Conservation (phyloP, 1,284 basidiomycete species). For the Ceratobasidium sp. region DNA sequence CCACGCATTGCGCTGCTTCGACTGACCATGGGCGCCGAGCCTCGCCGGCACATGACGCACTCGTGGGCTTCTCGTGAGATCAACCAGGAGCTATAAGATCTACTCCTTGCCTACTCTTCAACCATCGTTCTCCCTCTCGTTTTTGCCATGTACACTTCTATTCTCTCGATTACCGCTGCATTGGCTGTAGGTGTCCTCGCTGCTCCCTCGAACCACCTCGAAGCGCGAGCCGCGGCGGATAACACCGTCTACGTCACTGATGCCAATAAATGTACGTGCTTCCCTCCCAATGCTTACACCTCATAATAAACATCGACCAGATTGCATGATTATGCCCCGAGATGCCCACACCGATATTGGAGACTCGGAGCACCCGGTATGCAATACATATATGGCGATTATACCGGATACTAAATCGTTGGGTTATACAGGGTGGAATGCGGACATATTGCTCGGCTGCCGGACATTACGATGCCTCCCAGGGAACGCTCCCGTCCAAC, state of each 20-base stretch:
- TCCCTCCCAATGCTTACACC: neutral
- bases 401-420: too few species aligned
- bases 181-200: constrained; percentile 3
- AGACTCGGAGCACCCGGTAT: constrained; percentile 47
- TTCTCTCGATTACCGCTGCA: neutral
- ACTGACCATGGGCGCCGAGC: neutral
- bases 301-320: neutral
- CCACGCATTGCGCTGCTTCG: too few species aligned
- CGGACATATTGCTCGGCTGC: constrained; percentile 49
- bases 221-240: neutral
- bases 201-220: constrained; percentile 11
- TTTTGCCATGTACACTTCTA: neutral
- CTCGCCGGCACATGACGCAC: neutral
- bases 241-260: constrained; percentile 42
- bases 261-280: constrained; percentile 21
- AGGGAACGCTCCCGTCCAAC: constrained; percentile 44
- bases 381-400: too few species aligned
- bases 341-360: constrained; percentile 48
- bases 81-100: too few species aligned
- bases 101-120: too few species aligned
- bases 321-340: constrained; percentile 46
- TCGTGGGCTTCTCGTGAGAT: too few species aligned
- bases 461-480: constrained; percentile 24
- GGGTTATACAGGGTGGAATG: constrained; percentile 45
- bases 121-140: neutral